A percentile compares a stretch with the other conserved stretches of the same genome.
These are phyloP conservation scores for Cicer chorassanicum DNA, from an alignment of 306 rosid species.

Conservation along the genomic window DNA sequence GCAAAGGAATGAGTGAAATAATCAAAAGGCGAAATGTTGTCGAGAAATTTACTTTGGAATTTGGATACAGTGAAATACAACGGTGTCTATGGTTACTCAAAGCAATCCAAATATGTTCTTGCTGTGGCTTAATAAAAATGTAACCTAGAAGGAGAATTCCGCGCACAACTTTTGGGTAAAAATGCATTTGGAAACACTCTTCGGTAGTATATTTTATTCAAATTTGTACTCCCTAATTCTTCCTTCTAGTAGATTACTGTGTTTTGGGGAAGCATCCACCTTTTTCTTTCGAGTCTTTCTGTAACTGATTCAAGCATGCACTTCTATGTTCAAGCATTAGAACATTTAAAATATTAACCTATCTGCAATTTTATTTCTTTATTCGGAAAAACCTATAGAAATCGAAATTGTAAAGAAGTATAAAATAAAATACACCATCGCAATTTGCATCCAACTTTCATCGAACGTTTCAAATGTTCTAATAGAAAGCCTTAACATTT, in stretches of 20 bases:
- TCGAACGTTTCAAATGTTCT: conserved; percentile 22
- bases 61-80: too few species aligned
- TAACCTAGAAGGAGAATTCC: too few species aligned
- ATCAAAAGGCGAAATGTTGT: neutral
- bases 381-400: neutral
- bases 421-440: neutral
- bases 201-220: too few species aligned
- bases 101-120: neutral
- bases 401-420: neutral
- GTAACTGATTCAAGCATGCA: neutral
- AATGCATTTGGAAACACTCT: neutral
- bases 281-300: neutral
- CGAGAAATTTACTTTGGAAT: too few species aligned
- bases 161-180: neutral
- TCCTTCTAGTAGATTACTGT: too few species aligned
- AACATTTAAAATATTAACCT: neutral
- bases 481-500: conserved; percentile 9
- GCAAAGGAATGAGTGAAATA: neutral
- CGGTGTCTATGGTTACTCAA: neutral
- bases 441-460: conserved; percentile 15
- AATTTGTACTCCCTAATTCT: too few species aligned
- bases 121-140: too few species aligned
- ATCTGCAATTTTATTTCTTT: neutral
- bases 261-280: too few species aligned
- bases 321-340: neutral